Percentiles rank a stretch among this genome's conserved stretches.
These are phyloP conservation scores for Aspergillus novoparasiticus DNA, from an alignment of 2,329 filamentous ascomycete genomes.

Conservation along the genomic window DNA sequence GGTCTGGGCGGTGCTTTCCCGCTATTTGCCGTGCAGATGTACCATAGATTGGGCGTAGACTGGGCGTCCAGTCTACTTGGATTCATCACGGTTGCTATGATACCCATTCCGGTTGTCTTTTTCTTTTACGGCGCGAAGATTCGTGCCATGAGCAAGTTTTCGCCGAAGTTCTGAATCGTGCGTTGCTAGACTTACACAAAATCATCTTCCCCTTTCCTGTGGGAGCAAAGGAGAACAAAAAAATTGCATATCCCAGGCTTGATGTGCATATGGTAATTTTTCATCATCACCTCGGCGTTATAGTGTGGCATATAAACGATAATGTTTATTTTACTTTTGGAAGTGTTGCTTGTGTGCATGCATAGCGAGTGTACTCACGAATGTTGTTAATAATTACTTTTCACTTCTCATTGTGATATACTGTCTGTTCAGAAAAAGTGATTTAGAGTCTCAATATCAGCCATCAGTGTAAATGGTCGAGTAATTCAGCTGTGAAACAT, in stretches of 20 bases:
- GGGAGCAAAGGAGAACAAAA: neutral
- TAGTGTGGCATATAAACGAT: neutral
- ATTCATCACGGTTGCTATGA: slow-evolving; percentile 40
- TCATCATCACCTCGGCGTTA: neutral
- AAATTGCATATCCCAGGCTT: neutral
- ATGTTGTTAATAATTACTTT: neutral
- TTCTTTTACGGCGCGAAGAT: slow-evolving; percentile 50
- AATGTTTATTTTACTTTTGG: neutral
- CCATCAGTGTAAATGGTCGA: neutral
- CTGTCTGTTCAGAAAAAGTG: neutral
- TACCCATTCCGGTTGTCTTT: slow-evolving; percentile 52
- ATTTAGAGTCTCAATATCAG: neutral
- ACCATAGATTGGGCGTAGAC: slow-evolving; percentile 36
- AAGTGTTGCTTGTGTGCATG: neutral
- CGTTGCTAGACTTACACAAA: neutral
- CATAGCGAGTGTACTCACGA: slow-evolving; percentile 1
- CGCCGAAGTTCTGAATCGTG: slow-evolving; percentile 26
- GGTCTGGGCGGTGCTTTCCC: slow-evolving; percentile 36
- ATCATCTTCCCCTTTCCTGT: neutral
- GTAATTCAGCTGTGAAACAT: neutral
- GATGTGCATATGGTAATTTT: neutral
- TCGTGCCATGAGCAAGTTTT: slow-evolving; percentile 48
- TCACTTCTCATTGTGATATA: neutral
- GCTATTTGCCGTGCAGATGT: slow-evolving; percentile 37
- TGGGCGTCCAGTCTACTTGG: slow-evolving; percentile 42